phyloP scores from a whole-genome alignment of 768 basidiomycete genomes.

The Xerocomellus intermedius region DNA sequence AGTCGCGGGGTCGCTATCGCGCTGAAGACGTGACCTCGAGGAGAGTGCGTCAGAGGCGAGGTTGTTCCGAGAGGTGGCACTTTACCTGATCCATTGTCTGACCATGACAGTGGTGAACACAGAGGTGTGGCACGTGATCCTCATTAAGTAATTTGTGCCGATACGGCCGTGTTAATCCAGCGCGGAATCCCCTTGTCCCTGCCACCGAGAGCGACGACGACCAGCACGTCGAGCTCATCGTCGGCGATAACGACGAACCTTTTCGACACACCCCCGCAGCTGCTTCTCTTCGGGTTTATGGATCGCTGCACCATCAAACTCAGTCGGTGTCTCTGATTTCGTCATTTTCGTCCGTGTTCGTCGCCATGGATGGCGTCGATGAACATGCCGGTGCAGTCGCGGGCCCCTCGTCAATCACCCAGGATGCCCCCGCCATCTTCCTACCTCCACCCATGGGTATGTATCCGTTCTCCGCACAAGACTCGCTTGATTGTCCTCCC shows the following conservation, averaged over 20 bases:
- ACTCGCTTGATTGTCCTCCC: slow-evolving; percentile 18
- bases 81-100: slow-evolving; percentile 26
- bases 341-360: slow-evolving; percentile 13
- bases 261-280: not conserved
- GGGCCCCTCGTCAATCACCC: slow-evolving; percentile 50
- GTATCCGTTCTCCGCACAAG: slow-evolving; percentile 7
- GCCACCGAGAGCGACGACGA: slow-evolving; percentile 34
- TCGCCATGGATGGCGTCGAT: slow-evolving; percentile 32
- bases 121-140: slow-evolving; percentile 24
- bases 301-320: slow-evolving; percentile 9
- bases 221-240: slow-evolving; percentile 28
- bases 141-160: slow-evolving; percentile 34
- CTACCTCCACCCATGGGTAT: slow-evolving; percentile 35
- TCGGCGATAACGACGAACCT: slow-evolving; percentile 28
- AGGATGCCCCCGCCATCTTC: slow-evolving; percentile 23
- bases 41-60: not conserved
- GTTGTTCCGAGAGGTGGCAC: not conserved
- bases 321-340: slow-evolving; percentile 27
- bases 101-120: slow-evolving; percentile 4
- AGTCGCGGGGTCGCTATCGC: not conserved
- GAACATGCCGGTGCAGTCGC: slow-evolving; percentile 55
- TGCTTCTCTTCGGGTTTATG: slow-evolving; percentile 13
- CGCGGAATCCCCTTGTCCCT: slow-evolving; percentile 37
- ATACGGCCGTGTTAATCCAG: slow-evolving; percentile 31
- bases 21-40: slow-evolving; percentile 5